These are phyloP conservation scores for Alternaria viburni DNA, from an alignment of 2,329 filamentous ascomycete genomes.

Conservation along the genomic window DNA sequence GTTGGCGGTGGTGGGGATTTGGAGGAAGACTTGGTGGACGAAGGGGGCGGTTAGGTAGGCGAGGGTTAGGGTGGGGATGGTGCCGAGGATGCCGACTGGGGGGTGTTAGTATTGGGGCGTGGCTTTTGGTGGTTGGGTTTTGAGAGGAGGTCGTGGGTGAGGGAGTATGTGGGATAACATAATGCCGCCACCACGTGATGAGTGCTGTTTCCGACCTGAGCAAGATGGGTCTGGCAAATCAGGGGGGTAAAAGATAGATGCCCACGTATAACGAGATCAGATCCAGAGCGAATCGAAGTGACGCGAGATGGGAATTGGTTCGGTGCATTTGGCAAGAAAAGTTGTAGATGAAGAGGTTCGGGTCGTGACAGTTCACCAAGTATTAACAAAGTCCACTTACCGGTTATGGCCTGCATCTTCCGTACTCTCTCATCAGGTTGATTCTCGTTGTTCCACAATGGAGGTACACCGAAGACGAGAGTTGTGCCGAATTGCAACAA, in stretches of 20 bases:
- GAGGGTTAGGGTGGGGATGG: slow-evolving; percentile 41
- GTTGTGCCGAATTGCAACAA: slow-evolving; percentile 44
- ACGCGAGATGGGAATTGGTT: background rate
- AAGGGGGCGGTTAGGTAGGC: slow-evolving; percentile 48
- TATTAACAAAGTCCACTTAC: slow-evolving; percentile 23
- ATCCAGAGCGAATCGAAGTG: background rate
- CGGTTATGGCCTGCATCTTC: slow-evolving; percentile 34
- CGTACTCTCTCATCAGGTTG: slow-evolving; percentile 38
- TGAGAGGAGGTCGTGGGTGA: background rate
- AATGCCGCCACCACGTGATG: background rate
- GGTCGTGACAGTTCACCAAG: background rate
- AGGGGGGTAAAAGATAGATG: background rate
- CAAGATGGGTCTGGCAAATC: background rate
- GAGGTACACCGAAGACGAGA: slow-evolving; percentile 40
- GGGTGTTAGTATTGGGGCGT: background rate
- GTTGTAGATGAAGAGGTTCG: background rate
- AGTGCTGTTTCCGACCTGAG: background rate
- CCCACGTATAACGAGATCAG: background rate
- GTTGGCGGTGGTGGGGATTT: slow-evolving; percentile 38
- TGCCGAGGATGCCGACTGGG: slow-evolving; percentile 37
- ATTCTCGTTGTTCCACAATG: slow-evolving; percentile 42
- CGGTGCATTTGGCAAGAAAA: background rate
- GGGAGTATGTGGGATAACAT: background rate
- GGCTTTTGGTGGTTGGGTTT: background rate
- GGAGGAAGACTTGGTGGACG: slow-evolving; percentile 40